Evolutionary conservation across 768 basidiomycete species (phyloP).

Genomic region (Pholiota conissans): DNA sequence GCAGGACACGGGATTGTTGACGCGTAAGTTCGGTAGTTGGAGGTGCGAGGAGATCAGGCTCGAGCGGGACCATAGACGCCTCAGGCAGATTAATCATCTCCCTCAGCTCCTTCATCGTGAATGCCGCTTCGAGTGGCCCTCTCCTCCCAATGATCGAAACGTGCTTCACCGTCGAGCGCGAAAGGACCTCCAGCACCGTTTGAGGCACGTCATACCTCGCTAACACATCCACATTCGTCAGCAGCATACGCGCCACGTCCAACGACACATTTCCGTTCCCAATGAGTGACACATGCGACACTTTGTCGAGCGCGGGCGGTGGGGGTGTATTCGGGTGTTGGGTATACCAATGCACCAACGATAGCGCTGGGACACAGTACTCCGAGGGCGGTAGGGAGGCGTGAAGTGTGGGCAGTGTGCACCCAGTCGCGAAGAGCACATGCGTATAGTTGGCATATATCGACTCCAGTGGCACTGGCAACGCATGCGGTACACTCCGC

Average conservation of each 20-base stretch:
- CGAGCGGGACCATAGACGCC: constrained; percentile 66
- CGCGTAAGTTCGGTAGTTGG: constrained; percentile 41
- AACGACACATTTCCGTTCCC: constrained; percentile 96
- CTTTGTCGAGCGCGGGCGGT: constrained; percentile 63
- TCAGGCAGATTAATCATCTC: constrained; percentile 74
- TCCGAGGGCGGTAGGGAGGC: constrained; percentile 46
- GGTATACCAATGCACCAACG: constrained; percentile 96
- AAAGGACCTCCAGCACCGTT: constrained; percentile 68
- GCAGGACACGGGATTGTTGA: constrained; percentile 65
- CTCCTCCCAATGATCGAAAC: constrained; percentile 85
- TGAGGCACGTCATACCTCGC: constrained; percentile 76
- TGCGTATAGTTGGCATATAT: constrained; percentile 79
- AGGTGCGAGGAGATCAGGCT: constrained; percentile 38
- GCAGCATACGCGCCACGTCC: constrained; percentile 87
- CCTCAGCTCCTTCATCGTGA: constrained; percentile 90
- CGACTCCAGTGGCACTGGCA: constrained; percentile 58
- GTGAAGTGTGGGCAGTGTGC: constrained; percentile 64
- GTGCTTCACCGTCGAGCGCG: constrained; percentile 61
- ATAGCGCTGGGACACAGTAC: constrained; percentile 70
- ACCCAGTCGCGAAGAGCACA: constrained; percentile 85
- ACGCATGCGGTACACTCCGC: constrained; percentile 45
- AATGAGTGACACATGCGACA: constrained; percentile 77
- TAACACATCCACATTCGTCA: constrained; percentile 66
- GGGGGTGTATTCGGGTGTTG: constrained; percentile 73
- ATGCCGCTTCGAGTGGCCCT: constrained; percentile 86